These are phyloP conservation scores for Achaetomium macrosporum DNA, from an alignment of 2,329 filamentous ascomycete genomes.

Conservation along the genomic window DNA sequence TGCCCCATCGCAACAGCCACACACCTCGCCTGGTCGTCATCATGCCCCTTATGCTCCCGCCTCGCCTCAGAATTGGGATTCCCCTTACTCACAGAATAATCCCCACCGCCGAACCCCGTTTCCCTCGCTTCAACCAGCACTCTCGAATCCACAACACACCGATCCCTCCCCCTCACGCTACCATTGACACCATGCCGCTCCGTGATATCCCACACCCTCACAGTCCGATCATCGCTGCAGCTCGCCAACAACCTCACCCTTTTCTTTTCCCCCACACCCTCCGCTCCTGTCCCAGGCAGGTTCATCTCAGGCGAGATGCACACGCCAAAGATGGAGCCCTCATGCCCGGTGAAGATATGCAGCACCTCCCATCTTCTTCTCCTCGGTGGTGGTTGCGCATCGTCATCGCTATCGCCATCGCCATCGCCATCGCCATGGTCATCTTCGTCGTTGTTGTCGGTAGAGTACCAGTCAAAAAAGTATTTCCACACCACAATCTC, in stretches of 20 bases:
- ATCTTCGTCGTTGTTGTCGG: neutral
- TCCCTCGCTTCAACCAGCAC: constrained; percentile 37
- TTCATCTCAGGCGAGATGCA: constrained; percentile 59
- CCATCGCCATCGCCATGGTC: neutral
- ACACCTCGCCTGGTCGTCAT: constrained; percentile 34
- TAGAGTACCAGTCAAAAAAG: constrained; percentile 28
- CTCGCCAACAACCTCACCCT: constrained; percentile 66
- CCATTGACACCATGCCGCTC: constrained; percentile 33
- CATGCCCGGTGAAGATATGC: constrained; percentile 61
- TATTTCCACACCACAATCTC: constrained; percentile 89
- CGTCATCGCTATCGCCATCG: neutral
- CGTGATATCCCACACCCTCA: constrained; percentile 78
- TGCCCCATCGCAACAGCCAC: constrained; percentile 80
- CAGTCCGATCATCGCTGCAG: constrained; percentile 90
- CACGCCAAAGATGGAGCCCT: constrained; percentile 91
- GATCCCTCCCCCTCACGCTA: constrained; percentile 26
- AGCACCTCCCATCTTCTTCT: constrained; percentile 44
- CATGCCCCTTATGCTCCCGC: constrained; percentile 23
- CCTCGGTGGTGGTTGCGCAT: too few relatives aligned
- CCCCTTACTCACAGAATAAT: neutral
- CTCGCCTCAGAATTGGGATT: constrained; percentile 26
- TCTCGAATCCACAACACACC: constrained; percentile 16
- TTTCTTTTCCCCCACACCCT: neutral
- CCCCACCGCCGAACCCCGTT: constrained; percentile 51
- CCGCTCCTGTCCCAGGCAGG: constrained; percentile 31